Conservation (phyloP, 2,329 filamentous ascomycete genomes). For the Fusarium begoniae region DNA sequence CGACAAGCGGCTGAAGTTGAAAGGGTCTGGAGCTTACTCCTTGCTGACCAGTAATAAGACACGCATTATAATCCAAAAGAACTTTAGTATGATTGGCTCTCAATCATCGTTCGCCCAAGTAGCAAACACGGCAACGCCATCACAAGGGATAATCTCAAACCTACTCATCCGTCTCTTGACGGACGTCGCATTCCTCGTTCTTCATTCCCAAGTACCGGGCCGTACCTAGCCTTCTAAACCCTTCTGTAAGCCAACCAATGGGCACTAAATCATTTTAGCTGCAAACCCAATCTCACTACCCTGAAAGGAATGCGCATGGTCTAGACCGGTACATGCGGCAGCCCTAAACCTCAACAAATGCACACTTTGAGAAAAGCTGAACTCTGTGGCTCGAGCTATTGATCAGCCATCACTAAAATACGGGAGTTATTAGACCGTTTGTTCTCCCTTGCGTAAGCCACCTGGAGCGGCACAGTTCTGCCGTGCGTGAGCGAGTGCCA, state of each 20-base stretch:
- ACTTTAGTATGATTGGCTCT: background rate
- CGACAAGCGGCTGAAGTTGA: background rate
- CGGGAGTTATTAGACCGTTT: background rate
- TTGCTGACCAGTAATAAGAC: background rate
- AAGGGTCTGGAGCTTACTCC: background rate
- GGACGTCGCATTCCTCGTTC: background rate
- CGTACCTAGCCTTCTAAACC: slow-evolving; percentile 5
- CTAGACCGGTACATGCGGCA: slow-evolving; percentile 5
- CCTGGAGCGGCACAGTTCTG: background rate
- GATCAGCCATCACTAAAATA: background rate
- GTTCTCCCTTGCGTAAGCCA: background rate
- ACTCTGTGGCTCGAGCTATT: background rate
- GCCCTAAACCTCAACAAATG: background rate
- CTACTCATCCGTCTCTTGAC: background rate
- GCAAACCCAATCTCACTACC: background rate
- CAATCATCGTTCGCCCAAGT: fast-evolving
- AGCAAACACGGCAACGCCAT: background rate
- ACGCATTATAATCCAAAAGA: background rate
- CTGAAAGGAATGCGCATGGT: background rate
- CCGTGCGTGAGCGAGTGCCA: background rate
- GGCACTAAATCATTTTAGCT: background rate
- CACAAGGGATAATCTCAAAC: background rate
- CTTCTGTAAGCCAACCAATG: background rate
- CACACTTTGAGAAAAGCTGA: background rate
- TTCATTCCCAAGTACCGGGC: background rate